Percentiles rank a stretch among this genome's conserved stretches.
These are phyloP conservation scores for Apiospora pterosperma DNA, from an alignment of 2,329 filamentous ascomycete genomes.

Conservation along the genomic window DNA sequence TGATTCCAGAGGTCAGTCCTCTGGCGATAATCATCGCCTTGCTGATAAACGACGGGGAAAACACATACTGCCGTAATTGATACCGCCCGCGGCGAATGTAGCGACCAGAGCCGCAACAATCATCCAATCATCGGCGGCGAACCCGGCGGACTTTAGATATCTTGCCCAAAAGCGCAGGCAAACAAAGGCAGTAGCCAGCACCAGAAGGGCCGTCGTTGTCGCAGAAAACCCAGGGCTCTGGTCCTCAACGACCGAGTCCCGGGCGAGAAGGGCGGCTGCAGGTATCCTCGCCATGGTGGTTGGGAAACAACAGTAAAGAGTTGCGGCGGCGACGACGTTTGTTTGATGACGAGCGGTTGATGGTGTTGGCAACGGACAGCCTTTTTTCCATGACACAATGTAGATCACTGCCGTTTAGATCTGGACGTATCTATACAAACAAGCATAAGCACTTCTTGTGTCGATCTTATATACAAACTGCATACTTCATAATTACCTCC, in stretches of 20 bases:
- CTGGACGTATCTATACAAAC: too few relatives aligned
- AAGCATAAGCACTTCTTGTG: too few relatives aligned
- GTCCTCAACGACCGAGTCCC: background rate
- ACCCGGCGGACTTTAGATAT: conserved; percentile 2
- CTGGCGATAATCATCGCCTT: background rate
- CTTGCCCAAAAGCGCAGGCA: conserved; percentile 13
- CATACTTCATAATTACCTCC: too few relatives aligned
- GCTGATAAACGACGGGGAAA: background rate
- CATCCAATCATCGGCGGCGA: conserved; percentile 12
- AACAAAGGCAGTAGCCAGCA: conserved; percentile 11
- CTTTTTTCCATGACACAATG: too few relatives aligned
- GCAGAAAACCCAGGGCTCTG: background rate
- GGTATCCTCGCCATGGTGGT: background rate
- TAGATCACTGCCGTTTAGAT: too few relatives aligned
- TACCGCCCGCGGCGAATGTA: conserved; percentile 9
- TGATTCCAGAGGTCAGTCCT: background rate
- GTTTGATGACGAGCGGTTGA: too few relatives aligned
- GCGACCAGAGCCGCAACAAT: conserved; percentile 10
- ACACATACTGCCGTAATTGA: conserved; percentile 14
- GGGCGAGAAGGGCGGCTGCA: background rate
- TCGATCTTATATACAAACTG: too few relatives aligned
- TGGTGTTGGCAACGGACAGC: too few relatives aligned
- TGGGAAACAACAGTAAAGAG: too few relatives aligned
- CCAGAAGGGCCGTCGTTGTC: conserved; percentile 6
- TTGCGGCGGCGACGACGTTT: too few relatives aligned